Percentiles rank a stretch among this genome's conserved stretches.
These are phyloP conservation scores for Cercospora canescens DNA, from an alignment of 2,329 filamentous ascomycete genomes.

Conservation along the genomic window DNA sequence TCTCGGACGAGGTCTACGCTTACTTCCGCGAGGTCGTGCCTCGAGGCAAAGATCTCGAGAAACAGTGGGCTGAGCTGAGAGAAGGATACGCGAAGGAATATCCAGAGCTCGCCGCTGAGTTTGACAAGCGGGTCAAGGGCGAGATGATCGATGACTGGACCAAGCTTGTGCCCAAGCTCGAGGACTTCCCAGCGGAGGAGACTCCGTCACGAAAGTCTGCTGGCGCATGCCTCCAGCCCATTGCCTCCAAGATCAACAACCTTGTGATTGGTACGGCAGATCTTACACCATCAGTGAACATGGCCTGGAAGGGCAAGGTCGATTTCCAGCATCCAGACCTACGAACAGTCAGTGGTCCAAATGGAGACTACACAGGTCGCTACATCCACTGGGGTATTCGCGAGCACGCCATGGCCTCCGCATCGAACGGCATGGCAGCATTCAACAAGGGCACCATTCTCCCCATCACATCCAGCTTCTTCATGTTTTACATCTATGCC, in stretches of 20 bases:
- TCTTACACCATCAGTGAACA: constrained; percentile 40
- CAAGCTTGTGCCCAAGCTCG: constrained; percentile 50
- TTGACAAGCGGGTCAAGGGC: constrained; percentile 51
- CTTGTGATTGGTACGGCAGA: constrained; percentile 42
- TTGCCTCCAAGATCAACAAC: constrained; percentile 34
- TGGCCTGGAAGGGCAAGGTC: constrained; percentile 47
- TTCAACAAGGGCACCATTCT: constrained; percentile 39
- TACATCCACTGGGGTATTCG: constrained; percentile 61
- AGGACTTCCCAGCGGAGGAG: constrained; percentile 47
- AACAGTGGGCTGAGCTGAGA: constrained; percentile 52
- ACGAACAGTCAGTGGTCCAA: constrained; percentile 46
- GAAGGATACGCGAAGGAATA: constrained; percentile 46
- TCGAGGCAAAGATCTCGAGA: constrained; percentile 49
- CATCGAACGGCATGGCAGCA: constrained; percentile 45
- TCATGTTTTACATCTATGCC: constrained; percentile 45
- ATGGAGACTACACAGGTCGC: constrained; percentile 53
- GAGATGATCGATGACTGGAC: constrained; percentile 51
- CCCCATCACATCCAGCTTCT: constrained; percentile 40
- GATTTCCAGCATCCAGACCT: constrained; percentile 49
- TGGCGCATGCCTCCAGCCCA: constrained; percentile 44
- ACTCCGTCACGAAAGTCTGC: constrained; percentile 55
- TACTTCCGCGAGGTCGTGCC: constrained; percentile 55
- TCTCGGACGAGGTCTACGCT: constrained; percentile 47
- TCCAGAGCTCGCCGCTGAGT: constrained; percentile 53
- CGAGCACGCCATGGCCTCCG: constrained; percentile 62